phyloP scores from a whole-genome alignment of 805 yeast genomes.

The Barnettozyma salicaria region DNA sequence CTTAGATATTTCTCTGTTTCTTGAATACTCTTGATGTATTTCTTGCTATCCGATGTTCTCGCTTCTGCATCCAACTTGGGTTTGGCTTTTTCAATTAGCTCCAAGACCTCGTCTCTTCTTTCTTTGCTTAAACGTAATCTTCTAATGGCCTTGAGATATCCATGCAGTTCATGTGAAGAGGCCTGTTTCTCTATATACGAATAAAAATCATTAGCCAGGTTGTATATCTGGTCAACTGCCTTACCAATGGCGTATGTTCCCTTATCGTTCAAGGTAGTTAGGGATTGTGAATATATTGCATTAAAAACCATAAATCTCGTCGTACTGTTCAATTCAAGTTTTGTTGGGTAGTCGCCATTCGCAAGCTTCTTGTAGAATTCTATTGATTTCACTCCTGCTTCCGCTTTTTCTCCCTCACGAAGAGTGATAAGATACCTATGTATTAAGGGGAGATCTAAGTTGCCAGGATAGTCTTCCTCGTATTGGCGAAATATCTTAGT shows the following conservation, averaged over 20 bases:
- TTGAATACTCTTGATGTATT: constrained; percentile 9
- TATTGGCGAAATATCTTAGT: constrained; percentile 10
- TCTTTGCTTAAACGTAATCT: constrained; percentile 17
- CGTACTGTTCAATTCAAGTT: constrained; percentile 8
- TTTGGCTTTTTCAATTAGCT: constrained; percentile 11
- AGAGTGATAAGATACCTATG: constrained; percentile 18
- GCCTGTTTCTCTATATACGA: constrained; percentile 4
- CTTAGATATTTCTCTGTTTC: constrained; percentile 12
- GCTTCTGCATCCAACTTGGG: constrained; percentile 12
- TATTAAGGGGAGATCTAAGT: constrained; percentile 17
- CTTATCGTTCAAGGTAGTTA: constrained; percentile 17
- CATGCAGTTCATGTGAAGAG: constrained; percentile 18
- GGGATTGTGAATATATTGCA: constrained; percentile 18
- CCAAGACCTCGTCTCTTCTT: constrained; percentile 15
- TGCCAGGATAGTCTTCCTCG: constrained; percentile 10
- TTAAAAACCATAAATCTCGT: constrained; percentile 23
- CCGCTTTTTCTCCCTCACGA: constrained; percentile 7
- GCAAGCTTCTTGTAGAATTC: constrained; percentile 15
- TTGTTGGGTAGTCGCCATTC: constrained; percentile 8
- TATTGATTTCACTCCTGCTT: constrained; percentile 16
- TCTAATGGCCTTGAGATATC: constrained; percentile 23
- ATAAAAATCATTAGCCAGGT: constrained; percentile 16
- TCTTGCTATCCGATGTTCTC: constrained; percentile 3
- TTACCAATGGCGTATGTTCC: constrained; percentile 19
- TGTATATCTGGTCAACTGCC: constrained; percentile 14